These are phyloP conservation scores for Mortierella sp. DNA, from an alignment of 371 early-diverging fungal species.

Conservation along the genomic window DNA sequence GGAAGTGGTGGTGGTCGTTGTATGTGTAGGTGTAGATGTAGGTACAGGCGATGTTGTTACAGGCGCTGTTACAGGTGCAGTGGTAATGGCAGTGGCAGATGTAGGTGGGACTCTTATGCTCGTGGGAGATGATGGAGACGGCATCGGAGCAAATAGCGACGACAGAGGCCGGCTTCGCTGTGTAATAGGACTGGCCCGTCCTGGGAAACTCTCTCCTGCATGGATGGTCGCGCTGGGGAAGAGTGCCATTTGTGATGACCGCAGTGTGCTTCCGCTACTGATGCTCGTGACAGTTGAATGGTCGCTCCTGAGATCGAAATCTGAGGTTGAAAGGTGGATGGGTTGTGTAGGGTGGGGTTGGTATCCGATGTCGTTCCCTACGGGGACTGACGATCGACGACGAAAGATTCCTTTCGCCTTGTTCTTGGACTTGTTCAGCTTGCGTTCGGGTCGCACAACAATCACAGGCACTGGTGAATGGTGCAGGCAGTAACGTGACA, in stretches of 20 bases:
- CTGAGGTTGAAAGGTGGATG: slow-evolving; percentile 32
- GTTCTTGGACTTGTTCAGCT: slow-evolving; percentile 61
- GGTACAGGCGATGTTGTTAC: not conserved
- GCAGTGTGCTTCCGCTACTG: not conserved
- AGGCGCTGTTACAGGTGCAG: slow-evolving; percentile 6
- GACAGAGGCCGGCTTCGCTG: slow-evolving; percentile 19
- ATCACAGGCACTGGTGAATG: slow-evolving; percentile 69
- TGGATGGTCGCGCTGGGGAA: slow-evolving; percentile 38
- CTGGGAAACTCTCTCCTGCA: slow-evolving; percentile 34
- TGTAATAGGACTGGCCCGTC: slow-evolving; percentile 6
- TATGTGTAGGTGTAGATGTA: slow-evolving; percentile 19
- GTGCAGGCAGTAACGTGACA: slow-evolving; percentile 70
- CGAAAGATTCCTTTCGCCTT: slow-evolving; percentile 52
- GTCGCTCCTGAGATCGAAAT: slow-evolving; percentile 26
- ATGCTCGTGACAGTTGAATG: slow-evolving; percentile 3
- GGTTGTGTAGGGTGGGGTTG: slow-evolving; percentile 25
- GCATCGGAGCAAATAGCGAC: slow-evolving; percentile 19
- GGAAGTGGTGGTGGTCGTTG: no score
- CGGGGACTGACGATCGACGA: slow-evolving; percentile 27
- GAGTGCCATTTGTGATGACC: slow-evolving; percentile 5
- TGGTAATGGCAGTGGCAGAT: not conserved
- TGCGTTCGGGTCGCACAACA: slow-evolving; percentile 67
- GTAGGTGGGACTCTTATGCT: not conserved
- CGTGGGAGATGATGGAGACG: not conserved
- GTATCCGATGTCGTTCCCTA: slow-evolving; percentile 17